Percentiles rank a stretch among this genome's conserved stretches.
These are phyloP conservation scores for Gloeopeniophorella convolvens DNA, from an alignment of 768 basidiomycete species.

Conservation along the genomic window DNA sequence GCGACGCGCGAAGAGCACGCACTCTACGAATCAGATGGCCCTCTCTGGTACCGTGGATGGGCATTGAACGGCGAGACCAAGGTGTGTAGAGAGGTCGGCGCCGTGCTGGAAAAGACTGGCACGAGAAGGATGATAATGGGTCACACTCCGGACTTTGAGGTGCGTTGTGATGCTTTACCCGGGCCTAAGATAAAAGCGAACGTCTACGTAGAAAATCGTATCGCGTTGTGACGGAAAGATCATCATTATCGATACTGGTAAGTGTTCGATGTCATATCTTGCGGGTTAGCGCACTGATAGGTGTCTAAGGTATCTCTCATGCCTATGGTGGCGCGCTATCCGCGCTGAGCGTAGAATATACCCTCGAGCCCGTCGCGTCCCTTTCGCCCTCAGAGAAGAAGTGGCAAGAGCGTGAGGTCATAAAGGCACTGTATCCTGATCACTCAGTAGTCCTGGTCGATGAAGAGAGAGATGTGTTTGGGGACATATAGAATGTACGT, in stretches of 20 bases:
- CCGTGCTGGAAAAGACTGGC: constrained; percentile 66
- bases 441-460: constrained; percentile 44
- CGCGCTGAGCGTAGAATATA: constrained; percentile 82
- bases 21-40: constrained; percentile 73
- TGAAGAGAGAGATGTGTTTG: constrained; percentile 24
- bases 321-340: constrained; percentile 93
- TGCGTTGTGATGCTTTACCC: constrained; percentile 27
- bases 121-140: constrained; percentile 93
- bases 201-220: constrained; percentile 50
- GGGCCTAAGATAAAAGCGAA: neutral
- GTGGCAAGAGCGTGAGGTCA: constrained; percentile 59
- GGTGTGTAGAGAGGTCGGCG: constrained; percentile 66
- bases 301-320: constrained; percentile 83
- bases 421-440: constrained; percentile 59
- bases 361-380: constrained; percentile 52
- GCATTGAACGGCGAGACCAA: constrained; percentile 65
- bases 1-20: constrained; percentile 61
- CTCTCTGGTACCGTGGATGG: constrained; percentile 94
- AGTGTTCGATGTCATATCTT: constrained; percentile 9
- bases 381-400: constrained; percentile 28
- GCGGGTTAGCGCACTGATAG: constrained; percentile 10
- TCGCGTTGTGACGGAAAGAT: constrained; percentile 87
- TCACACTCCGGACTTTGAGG: constrained; percentile 87
- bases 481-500: constrained; percentile 5
- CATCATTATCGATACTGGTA: constrained; percentile 93